These are phyloP conservation scores for Periconia digitata DNA, from an alignment of 2,329 filamentous ascomycete genomes.

Conservation along the genomic window DNA sequence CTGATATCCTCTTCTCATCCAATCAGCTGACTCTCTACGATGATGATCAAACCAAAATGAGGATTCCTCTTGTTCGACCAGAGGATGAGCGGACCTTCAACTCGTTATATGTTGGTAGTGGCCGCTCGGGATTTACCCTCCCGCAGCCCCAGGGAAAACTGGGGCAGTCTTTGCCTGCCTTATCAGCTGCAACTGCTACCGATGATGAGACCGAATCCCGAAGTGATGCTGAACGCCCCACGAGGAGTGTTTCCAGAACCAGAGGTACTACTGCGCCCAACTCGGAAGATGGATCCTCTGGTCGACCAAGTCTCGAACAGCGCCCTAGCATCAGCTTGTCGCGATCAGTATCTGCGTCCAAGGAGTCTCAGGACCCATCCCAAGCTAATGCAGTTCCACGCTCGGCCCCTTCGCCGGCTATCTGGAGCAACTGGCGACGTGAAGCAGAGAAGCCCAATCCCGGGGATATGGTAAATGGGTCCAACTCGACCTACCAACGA, in stretches of 20 bases:
- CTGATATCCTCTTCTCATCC: conserved; percentile 88
- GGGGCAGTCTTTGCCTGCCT: conserved; percentile 3
- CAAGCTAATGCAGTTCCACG: conserved; percentile 22
- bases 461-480: conserved; percentile 58
- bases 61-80: conserved; percentile 87
- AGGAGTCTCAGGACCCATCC: conserved; percentile 22
- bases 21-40: conserved; percentile 87
- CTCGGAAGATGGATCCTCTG: conserved; percentile 34
- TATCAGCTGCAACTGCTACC: conserved; percentile 4
- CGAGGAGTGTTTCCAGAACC: conserved; percentile 7
- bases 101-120: conserved; percentile 65
- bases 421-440: conserved; percentile 54
- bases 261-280: conserved; percentile 18
- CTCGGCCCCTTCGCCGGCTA: conserved; percentile 43
- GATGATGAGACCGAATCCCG: conserved; percentile 4
- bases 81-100: conserved; percentile 84
- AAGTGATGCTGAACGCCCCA: conserved; percentile 5
- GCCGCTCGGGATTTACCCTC: conserved; percentile 4
- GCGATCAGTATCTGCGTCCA: conserved; percentile 20
- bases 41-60: conserved; percentile 81
- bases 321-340: conserved; percentile 23
- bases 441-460: conserved; percentile 42
- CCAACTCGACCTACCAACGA: conserved; percentile 67
- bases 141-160: conserved; percentile 4
- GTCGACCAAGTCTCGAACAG: conserved; percentile 34